Conservation (phyloP, 177 flowering plant species). For the Vitis hybrid region DNA sequence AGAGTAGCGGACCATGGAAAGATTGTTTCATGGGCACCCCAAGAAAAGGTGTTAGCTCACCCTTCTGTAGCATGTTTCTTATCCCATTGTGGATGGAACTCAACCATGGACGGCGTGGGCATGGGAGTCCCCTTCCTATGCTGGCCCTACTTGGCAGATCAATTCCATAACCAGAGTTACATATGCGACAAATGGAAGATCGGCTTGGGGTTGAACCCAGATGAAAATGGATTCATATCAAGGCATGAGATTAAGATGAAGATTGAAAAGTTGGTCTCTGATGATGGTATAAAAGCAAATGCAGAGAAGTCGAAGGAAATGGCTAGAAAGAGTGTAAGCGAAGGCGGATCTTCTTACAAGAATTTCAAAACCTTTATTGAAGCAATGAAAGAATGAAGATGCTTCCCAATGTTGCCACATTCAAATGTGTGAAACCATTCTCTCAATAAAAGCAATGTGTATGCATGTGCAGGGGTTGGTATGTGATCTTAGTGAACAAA, state of each 20-base stretch:
- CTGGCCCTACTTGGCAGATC: background rate
- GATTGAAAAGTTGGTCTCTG: slow-evolving; percentile 12
- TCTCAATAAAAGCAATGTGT: background rate
- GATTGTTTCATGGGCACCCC: too few relatives aligned
- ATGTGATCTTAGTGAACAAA: too few relatives aligned
- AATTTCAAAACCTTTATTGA: too few relatives aligned
- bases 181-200: slow-evolving; percentile 26
- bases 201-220: background rate
- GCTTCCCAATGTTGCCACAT: too few relatives aligned
- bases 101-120: too few relatives aligned
- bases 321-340: slow-evolving; percentile 4
- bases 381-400: slow-evolving; percentile 8
- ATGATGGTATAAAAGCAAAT: slow-evolving; percentile 11
- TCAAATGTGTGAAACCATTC: background rate
- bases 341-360: slow-evolving; percentile 17
- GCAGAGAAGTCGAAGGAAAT: slow-evolving; percentile 17
- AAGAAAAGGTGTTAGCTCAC: too few relatives aligned
- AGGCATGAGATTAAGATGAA: slow-evolving; percentile 19
- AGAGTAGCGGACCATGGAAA: too few relatives aligned
- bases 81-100: too few relatives aligned
- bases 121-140: too few relatives aligned
- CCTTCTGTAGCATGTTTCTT: slow-evolving; percentile 24
- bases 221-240: slow-evolving; percentile 20
- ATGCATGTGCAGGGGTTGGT: too few relatives aligned
- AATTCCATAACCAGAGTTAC: too few relatives aligned